Base-by-base conservation (phyloP, 495 filamentous ascomycete species). In the Pseudomonodictys pantanalensis region DNA sequence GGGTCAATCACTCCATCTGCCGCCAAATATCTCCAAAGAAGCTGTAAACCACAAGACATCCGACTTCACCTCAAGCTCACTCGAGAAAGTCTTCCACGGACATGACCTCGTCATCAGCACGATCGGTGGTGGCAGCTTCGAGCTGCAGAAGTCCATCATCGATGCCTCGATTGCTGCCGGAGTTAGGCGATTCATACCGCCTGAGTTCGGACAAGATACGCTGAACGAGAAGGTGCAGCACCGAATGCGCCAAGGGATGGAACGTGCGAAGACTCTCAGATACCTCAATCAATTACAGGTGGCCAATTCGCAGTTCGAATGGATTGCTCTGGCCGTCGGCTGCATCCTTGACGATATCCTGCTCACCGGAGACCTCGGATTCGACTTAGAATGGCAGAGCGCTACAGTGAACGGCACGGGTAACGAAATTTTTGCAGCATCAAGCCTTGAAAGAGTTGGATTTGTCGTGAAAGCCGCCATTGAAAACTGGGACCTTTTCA, bases 1-100 rank as follows among this genome's bases (percentile, higher is more conserved):
- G 3, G 46, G 1, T 8, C 59, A 56, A 22, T 35, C 59, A 15
- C 52, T 45, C 22, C 35, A 55, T n/a, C 52, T 62, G 26, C 59
- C 52, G 3, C 35, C 59, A 8, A 22, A 56, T 10, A 25, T 43
- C 30, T 9, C 43, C 9, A 24, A n/a, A 15, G 29, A 47, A 25
- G 11, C n/a, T 12, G 30, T 62, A 9, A n/a, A 39, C 12, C 59
- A 62, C 25, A 56, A 25, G 41, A 62, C 59, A 71, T 83, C 82
- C 72, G 77, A 82, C 67, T 83, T 85, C 66, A 84, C 84, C 0
- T 77, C 79, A 49, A 77, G 79, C 12, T 74, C 67, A 26, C 68
- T 81, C 11, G 39, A 62, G 32, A 33, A 52, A 1, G 71, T 72
- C n/a, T 73, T 82, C 38, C 59, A 71, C 54, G 75, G 75, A 32